A percentile compares a stretch with the other conserved stretches of the same genome.
These are phyloP conservation scores for Lathyrus aphaca DNA, from an alignment of 306 rosid species.

Conservation along the genomic window DNA sequence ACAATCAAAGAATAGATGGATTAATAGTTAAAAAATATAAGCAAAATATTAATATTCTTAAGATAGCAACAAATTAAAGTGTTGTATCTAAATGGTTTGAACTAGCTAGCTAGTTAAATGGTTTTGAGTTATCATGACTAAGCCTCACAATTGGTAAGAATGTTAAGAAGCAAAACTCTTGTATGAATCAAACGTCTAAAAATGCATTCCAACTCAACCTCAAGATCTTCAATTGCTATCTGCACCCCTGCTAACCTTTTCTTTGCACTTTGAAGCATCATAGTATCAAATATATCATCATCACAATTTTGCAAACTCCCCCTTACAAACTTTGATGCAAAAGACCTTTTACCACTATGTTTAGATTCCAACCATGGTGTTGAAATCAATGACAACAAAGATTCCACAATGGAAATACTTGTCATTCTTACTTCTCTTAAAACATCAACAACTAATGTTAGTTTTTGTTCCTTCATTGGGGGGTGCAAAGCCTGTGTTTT, in stretches of 20 bases:
- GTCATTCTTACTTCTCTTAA: constrained; percentile 57
- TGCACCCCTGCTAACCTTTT: constrained; percentile 60
- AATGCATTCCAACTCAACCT: constrained; percentile 59
- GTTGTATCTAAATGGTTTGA: constrained; percentile 24
- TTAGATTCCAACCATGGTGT: constrained; percentile 55
- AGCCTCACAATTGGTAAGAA: constrained; percentile 47
- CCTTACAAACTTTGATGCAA: constrained; percentile 46
- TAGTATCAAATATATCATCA: constrained; percentile 46
- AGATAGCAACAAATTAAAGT: not conserved
- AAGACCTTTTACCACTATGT: constrained; percentile 40
- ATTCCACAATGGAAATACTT: constrained; percentile 57
- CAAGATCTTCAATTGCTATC: constrained; percentile 59
- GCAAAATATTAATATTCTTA: not conserved
- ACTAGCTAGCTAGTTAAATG: constrained; percentile 15
- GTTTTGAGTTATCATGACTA: not conserved
- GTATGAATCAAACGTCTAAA: constrained; percentile 71
- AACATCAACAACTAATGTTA: constrained; percentile 59
- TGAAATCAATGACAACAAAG: constrained; percentile 54
- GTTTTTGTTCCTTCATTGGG: constrained; percentile 39
- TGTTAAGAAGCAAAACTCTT: constrained; percentile 65
- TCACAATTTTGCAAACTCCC: constrained; percentile 24
- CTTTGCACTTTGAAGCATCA: constrained; percentile 57
- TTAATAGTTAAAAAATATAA: constrained; percentile 30
- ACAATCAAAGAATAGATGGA: constrained; percentile 31
- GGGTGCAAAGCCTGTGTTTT: constrained; percentile 13